Conservation (phyloP, 805 yeast species). For the Metschnikowia amazonensis region DNA sequence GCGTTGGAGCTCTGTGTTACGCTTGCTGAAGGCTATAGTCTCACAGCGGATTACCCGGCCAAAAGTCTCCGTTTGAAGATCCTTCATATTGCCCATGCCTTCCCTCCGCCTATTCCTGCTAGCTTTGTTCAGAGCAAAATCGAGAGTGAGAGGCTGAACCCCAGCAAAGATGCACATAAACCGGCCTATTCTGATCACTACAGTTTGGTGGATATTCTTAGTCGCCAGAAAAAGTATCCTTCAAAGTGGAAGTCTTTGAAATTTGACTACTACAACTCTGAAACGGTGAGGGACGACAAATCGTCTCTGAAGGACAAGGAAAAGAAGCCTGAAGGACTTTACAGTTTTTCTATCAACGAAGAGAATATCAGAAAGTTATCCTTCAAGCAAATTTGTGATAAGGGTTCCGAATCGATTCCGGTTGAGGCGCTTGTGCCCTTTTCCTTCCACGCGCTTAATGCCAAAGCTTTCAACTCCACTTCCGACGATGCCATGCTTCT, state of each 20-base stretch:
- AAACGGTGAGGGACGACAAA: background rate
- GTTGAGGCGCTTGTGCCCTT: constrained; percentile 61
- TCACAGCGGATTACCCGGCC: constrained; percentile 39
- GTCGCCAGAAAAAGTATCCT: constrained; percentile 44
- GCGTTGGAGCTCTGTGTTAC: constrained; percentile 59
- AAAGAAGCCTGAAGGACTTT: constrained; percentile 42
- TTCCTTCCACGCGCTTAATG: constrained; percentile 55
- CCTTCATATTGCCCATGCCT: constrained; percentile 49
- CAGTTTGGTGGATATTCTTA: constrained; percentile 45
- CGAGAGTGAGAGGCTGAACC: constrained; percentile 8
- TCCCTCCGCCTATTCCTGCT: constrained; percentile 47
- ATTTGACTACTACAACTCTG: constrained; percentile 43
- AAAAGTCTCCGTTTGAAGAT: constrained; percentile 43
- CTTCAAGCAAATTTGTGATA: constrained; percentile 60
- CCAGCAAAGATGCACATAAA: background rate
- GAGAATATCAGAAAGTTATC: constrained; percentile 54
- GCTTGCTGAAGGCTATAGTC: constrained; percentile 58
- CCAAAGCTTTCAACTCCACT: constrained; percentile 66
- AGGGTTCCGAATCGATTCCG: constrained; percentile 56
- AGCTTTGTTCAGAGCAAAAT: constrained; percentile 31
- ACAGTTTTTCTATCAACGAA: constrained; percentile 48
- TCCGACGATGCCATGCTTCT: constrained; percentile 50
- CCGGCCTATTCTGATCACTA: constrained; percentile 34
- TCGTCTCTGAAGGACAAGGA: constrained; percentile 11
- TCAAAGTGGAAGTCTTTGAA: constrained; percentile 53